A percentile compares a stretch with the other conserved stretches of the same genome.
Evolutionary conservation across 805 yeast genomes (phyloP).

Genomic region (Gaillardinia entomophila): DNA sequence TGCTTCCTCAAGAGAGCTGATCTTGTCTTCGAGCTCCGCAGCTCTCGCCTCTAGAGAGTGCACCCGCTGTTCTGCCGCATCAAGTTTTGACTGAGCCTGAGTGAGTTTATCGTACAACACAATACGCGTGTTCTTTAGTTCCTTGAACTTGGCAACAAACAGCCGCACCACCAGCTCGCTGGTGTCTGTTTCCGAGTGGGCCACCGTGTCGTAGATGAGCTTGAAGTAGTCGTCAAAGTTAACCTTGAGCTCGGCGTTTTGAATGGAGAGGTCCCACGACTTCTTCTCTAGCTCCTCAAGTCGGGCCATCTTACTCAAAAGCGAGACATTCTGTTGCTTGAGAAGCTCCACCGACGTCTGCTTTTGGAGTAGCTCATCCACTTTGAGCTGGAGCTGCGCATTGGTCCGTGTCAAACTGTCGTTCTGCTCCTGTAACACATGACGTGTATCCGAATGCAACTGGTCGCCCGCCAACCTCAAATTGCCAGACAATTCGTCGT

Average conservation of each 20-base stretch:
- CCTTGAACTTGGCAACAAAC: slow-evolving; percentile 31
- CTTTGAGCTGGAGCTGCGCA: slow-evolving; percentile 47
- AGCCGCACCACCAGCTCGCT: slow-evolving; percentile 6
- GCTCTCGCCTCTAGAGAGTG: slow-evolving; percentile 1
- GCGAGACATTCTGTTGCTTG: slow-evolving; percentile 46
- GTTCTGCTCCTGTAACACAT: slow-evolving; percentile 23
- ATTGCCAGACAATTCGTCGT: slow-evolving; percentile 6
- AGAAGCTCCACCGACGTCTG: slow-evolving; percentile 46
- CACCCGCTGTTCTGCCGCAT: slow-evolving; percentile 6
- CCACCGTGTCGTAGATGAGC: slow-evolving; percentile 29
- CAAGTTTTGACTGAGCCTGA: slow-evolving; percentile 12
- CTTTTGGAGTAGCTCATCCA: slow-evolving; percentile 44
- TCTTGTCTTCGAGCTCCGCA: slow-evolving; percentile 5
- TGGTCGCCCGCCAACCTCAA: slow-evolving; percentile 3
- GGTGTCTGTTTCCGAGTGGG: slow-evolving; percentile 5
- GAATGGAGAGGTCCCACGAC: slow-evolving; percentile 44
- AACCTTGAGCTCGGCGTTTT: slow-evolving; percentile 42
- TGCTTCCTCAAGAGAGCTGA: slow-evolving; percentile 8
- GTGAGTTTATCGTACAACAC: slow-evolving; percentile 33
- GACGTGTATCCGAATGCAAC: slow-evolving; percentile 23
- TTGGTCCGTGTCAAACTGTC: slow-evolving; percentile 41
- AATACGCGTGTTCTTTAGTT: slow-evolving; percentile 23
- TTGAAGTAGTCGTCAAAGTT: slow-evolving; percentile 44
- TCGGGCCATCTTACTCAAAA: slow-evolving; percentile 31
- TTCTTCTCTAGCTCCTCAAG: slow-evolving; percentile 40